phyloP scores from a whole-genome alignment of 371 early-diverging fungal genomes.

The Mortierella sp. region DNA sequence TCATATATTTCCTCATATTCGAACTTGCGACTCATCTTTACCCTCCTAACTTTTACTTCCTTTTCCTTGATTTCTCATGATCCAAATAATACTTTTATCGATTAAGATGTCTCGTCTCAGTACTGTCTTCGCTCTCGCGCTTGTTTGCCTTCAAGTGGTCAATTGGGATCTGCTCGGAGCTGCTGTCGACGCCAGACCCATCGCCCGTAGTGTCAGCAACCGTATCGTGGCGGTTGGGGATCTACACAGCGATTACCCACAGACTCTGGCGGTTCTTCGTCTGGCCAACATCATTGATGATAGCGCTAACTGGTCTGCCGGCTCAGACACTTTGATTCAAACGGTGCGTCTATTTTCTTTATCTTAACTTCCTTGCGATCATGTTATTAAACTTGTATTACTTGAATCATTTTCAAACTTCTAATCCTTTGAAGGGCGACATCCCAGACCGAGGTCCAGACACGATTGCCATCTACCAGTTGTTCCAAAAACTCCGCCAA shows the following conservation, averaged over 20 bases:
- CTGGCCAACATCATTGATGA: constrained; percentile 74
- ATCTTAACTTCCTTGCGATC: background rate
- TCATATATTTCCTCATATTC: no score
- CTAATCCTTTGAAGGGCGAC: constrained; percentile 67
- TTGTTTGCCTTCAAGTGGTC: constrained; percentile 17
- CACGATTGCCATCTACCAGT: constrained; percentile 74
- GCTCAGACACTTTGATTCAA: constrained; percentile 67
- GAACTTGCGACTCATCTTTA: no score
- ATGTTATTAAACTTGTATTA: background rate
- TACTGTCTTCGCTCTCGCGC: constrained; percentile 11
- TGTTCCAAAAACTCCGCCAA: constrained; percentile 66
- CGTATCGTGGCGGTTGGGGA: constrained; percentile 86
- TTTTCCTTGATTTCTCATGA: background rate
- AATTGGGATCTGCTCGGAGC: background rate
- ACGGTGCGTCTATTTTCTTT: constrained; percentile 56
- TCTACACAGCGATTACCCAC: constrained; percentile 78
- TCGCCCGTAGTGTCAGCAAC: constrained; percentile 17
- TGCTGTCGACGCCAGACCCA: background rate
- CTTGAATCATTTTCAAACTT: constrained; percentile 2
- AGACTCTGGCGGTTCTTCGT: constrained; percentile 68
- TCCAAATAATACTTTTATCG: no score
- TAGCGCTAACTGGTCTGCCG: constrained; percentile 73
- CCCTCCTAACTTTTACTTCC: background rate
- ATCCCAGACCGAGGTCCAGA: constrained; percentile 81
- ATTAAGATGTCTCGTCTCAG: constrained; percentile 10